Base-by-base conservation (phyloP, 2,329 filamentous ascomycete genomes). In the Taxawa tesnikishii region DNA sequence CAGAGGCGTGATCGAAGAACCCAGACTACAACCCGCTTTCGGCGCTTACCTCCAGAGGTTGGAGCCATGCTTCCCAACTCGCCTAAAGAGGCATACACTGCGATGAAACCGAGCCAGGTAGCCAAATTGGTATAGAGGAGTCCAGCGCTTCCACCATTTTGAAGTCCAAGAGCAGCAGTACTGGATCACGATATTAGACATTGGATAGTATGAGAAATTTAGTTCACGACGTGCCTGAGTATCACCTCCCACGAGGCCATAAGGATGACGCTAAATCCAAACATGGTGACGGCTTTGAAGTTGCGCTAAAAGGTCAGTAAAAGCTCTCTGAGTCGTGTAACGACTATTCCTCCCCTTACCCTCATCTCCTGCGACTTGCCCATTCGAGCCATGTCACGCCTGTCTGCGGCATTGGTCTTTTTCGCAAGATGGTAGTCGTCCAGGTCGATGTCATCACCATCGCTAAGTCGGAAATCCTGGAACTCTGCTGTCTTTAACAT, bases 1-100 rank as follows among this genome's bases (percentile, higher is more conserved):
- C n/a, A n/a, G n/a, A n/a, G n/a, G n/a, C n/a, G n/a, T n/a, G n/a
- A n/a, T n/a, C n/a, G n/a, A n/a, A n/a, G n/a, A n/a, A n/a, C 58
- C n/a, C n/a, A n/a, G n/a, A n/a, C n/a, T n/a, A n/a, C n/a, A n/a
- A n/a, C n/a, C n/a, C n/a, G n/a, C n/a, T n/a, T n/a, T n/a, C n/a
- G n/a, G n/a, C n/a, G n/a, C n/a, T n/a, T n/a, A n/a, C n/a, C n/a
- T n/a, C n/a, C n/a, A n/a, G n/a, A n/a, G n/a, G n/a, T n/a, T n/a
- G n/a, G n/a, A n/a, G n/a, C n/a, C n/a, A 68, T 68, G 5, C 60
- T 65, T 2, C 60, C 62, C 55, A 68, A 63, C 40, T 68, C 65
- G 5, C 62, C 62, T 52, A 68, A 59, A 3, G 59, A 64, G 1
- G 53, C 46, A 34, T 56, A 56, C 18, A 60, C 55, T 4, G 53